Percentiles rank a stretch among this genome's conserved stretches.
Conservation (phyloP, 805 yeast genomes). For the Candida easanensis region DNA sequence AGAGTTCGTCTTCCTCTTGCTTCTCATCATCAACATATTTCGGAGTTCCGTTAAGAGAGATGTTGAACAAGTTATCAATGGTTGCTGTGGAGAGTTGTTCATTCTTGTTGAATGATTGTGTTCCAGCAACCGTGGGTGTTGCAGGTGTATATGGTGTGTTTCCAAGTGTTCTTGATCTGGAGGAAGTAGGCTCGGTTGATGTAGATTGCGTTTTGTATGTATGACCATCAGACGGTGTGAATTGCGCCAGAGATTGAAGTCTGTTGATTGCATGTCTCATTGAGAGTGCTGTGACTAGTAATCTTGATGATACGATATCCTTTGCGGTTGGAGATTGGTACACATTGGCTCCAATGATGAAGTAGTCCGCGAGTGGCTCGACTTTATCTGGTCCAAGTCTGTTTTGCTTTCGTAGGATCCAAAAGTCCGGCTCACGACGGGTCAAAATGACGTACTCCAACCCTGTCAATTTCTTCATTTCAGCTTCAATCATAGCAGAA, state of each 20-base stretch:
- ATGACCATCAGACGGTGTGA: slow-evolving; percentile 62
- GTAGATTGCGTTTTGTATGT: slow-evolving; percentile 34
- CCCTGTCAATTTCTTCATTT: slow-evolving; percentile 77
- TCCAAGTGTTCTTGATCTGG: slow-evolving; percentile 24
- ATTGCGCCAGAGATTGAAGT: slow-evolving; percentile 48
- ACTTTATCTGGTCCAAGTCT: slow-evolving; percentile 52
- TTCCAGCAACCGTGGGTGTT: slow-evolving; percentile 17
- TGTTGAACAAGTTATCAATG: slow-evolving; percentile 25
- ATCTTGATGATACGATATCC: slow-evolving; percentile 68
- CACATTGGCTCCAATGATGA: slow-evolving; percentile 86
- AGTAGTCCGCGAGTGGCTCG: slow-evolving; percentile 68
- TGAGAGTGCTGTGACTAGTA: slow-evolving; percentile 33
- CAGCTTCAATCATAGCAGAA: slow-evolving; percentile 43
- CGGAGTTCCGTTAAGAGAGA: slow-evolving; percentile 23
- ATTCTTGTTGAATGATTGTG: slow-evolving; percentile 4
- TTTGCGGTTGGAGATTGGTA: slow-evolving; percentile 84
- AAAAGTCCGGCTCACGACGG: slow-evolving; percentile 85
- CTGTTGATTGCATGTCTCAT: slow-evolving; percentile 45
- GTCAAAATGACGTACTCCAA: slow-evolving; percentile 75
- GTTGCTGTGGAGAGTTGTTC: slow-evolving; percentile 22
- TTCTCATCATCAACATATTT: slow-evolving; percentile 19
- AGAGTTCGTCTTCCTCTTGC: slow-evolving; percentile 8
- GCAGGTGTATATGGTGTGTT: slow-evolving; percentile 28
- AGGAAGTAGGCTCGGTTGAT: slow-evolving; percentile 9
- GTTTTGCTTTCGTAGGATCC: slow-evolving; percentile 85